Conservation (phyloP, 768 basidiomycete genomes). For the Lyophyllum semitale region DNA sequence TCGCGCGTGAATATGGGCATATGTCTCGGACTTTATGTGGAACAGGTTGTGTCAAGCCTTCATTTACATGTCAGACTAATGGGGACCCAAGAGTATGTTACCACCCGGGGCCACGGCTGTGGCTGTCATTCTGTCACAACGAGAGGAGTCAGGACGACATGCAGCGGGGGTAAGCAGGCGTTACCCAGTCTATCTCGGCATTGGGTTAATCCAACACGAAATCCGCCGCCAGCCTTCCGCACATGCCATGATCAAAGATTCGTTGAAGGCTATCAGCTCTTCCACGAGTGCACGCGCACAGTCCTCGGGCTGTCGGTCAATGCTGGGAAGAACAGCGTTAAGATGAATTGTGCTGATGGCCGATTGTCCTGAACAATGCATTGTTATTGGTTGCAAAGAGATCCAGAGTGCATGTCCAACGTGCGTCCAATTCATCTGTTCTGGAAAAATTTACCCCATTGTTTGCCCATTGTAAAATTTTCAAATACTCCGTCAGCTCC, state of each 20-base stretch:
- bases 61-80: no score
- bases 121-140: constrained; percentile 41
- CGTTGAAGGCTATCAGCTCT: constrained; percentile 11
- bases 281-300: constrained; percentile 13
- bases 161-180: constrained; percentile 36
- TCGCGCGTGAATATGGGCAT: constrained; percentile 28
- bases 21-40: constrained; percentile 40
- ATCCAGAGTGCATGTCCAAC: constrained; percentile 29
- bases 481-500: constrained; percentile 45
- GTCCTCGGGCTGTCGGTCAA: constrained; percentile 29
- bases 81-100: constrained; percentile 14
- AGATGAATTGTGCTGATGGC: constrained; percentile 35
- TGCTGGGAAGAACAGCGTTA: constrained; percentile 28
- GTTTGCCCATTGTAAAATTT: constrained; percentile 32
- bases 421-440: constrained; percentile 30
- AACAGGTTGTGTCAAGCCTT: constrained; percentile 40
- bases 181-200: constrained; percentile 47
- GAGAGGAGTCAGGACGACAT: constrained; percentile 35
- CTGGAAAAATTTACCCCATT: constrained; percentile 35
- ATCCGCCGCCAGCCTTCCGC: constrained; percentile 30
- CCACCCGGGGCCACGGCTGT: constrained; percentile 28
- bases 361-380: constrained; percentile 39
- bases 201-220: constrained; percentile 39
- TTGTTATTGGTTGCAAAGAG: constrained; percentile 24
- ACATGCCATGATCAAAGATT: constrained; percentile 25